Percentiles rank a stretch among this genome's conserved stretches.
phyloP scores from a whole-genome alignment of 148 eudicot genomes.

The Euryodendron excelsum region DNA sequence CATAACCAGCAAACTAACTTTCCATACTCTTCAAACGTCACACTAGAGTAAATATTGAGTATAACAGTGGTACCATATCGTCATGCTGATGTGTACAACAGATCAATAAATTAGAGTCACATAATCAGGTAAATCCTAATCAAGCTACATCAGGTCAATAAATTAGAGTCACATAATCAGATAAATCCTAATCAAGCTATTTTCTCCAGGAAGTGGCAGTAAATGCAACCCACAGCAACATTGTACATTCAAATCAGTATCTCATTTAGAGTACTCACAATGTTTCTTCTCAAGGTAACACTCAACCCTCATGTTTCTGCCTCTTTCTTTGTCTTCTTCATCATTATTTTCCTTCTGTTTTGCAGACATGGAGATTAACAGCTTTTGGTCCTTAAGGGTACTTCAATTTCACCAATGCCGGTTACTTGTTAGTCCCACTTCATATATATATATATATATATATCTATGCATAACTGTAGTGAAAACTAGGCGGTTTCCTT shows the following conservation, averaged over 20 bases:
- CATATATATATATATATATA: no score
- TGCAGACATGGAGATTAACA: slow-evolving; percentile 80
- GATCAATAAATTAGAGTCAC: no score
- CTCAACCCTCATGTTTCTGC: not conserved
- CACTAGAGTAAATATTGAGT: no score
- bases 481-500: no score
- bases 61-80: no score
- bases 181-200: no score
- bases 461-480: no score
- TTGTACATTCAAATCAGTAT: not conserved
- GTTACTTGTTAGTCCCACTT: slow-evolving; percentile 47
- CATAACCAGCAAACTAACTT: not conserved
- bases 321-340: not conserved
- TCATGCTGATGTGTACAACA: no score
- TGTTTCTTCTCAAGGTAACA: slow-evolving; percentile 72
- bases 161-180: no score
- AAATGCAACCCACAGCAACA: not conserved
- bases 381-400: slow-evolving; percentile 79
- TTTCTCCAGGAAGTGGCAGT: no score
- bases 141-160: no score
- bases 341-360: not conserved
- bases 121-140: no score
- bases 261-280: slow-evolving; percentile 34
- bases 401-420: slow-evolving; percentile 78
- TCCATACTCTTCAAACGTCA: not conserved